Percentiles rank a stretch among this genome's conserved stretches.
These are phyloP conservation scores for Nematocida minor DNA, from an alignment of 371 early-diverging fungal genomes.

Conservation along the genomic window DNA sequence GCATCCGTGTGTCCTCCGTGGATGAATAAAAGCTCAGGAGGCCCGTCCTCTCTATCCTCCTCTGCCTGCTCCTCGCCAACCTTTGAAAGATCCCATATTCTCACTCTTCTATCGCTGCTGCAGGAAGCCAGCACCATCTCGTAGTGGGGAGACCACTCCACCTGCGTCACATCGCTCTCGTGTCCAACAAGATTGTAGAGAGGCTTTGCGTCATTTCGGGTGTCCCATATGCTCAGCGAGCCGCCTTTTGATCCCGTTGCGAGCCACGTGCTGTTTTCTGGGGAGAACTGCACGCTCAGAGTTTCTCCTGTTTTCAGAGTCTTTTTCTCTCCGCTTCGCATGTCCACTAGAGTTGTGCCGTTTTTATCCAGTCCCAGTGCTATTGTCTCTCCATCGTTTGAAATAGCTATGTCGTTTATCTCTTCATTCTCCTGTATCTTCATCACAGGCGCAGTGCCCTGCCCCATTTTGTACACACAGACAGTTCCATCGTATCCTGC, in stretches of 20 bases:
- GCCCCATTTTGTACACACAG: constrained; percentile 76
- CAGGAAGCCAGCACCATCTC: constrained; percentile 82
- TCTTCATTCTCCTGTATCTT: constrained; percentile 68
- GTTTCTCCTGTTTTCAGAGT: constrained; percentile 69
- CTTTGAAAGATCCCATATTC: constrained; percentile 84
- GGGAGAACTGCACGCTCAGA: constrained; percentile 83
- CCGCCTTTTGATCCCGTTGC: constrained; percentile 89
- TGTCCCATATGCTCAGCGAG: constrained; percentile 87
- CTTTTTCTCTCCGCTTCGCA: constrained; percentile 69
- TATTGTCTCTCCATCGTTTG: constrained; percentile 79
- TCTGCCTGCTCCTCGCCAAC: constrained; percentile 81
- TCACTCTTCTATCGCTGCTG: constrained; percentile 78
- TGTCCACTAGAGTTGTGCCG: constrained; percentile 68
- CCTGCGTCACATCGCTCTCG: constrained; percentile 75
- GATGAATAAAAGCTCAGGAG: constrained; percentile 90
- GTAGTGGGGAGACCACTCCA: constrained; percentile 85
- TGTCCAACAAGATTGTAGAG: constrained; percentile 79
- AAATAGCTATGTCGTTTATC: constrained; percentile 91
- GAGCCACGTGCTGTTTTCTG: constrained; percentile 74
- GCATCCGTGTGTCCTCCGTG: constrained; percentile 94
- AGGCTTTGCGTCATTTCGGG: constrained; percentile 74
- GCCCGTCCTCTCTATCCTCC: constrained; percentile 91
- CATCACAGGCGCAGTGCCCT: constrained; percentile 50
- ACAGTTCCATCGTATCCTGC: constrained; percentile 77
- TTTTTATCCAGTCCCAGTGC: constrained; percentile 72